A percentile compares a stretch with the other conserved stretches of the same genome.
phyloP scores from a whole-genome alignment of 2,329 filamentous ascomycete genomes.

The Pseudocercospora vitis region DNA sequence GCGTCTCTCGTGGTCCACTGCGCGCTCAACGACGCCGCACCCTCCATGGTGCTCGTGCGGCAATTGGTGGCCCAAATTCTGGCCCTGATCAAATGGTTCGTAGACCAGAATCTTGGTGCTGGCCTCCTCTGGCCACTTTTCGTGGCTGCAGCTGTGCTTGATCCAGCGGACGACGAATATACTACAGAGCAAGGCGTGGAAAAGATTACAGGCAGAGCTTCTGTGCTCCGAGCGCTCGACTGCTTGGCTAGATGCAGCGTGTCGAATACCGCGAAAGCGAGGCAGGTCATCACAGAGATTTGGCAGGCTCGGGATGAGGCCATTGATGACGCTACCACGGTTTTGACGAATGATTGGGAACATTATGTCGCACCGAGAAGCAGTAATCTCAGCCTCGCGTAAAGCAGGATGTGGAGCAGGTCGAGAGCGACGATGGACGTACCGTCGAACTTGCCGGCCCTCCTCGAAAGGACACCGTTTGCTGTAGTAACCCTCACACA shows the following conservation, averaged over 20 bases:
- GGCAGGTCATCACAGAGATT: constrained; percentile 1
- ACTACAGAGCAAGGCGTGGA: neutral
- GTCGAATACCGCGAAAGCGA: constrained; percentile 1
- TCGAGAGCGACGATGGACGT: no score
- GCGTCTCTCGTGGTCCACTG: constrained; percentile 1
- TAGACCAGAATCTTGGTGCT: constrained; percentile 1
- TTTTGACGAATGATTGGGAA: neutral
- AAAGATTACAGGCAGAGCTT: neutral
- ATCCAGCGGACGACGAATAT: constrained; percentile 4
- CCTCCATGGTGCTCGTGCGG: neutral
- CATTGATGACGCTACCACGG: neutral
- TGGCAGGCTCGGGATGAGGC: constrained; percentile 8
- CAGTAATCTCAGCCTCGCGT: constrained; percentile 1
- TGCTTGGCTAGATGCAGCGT: neutral
- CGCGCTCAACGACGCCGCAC: neutral
- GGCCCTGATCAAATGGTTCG: neutral
- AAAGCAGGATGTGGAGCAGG: no score
- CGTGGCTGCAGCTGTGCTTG: constrained; percentile 4
- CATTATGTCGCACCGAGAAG: constrained; percentile 4
- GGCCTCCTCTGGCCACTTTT: constrained; percentile 1
- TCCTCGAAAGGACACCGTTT: no score
- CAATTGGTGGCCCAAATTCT: neutral
- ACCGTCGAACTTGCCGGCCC: no score
- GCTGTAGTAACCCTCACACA: no score
- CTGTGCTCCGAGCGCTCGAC: constrained; percentile 1